Conservation (phyloP, 225 moss, liverwort and hornwort species). For the Polytrichum commune region DNA sequence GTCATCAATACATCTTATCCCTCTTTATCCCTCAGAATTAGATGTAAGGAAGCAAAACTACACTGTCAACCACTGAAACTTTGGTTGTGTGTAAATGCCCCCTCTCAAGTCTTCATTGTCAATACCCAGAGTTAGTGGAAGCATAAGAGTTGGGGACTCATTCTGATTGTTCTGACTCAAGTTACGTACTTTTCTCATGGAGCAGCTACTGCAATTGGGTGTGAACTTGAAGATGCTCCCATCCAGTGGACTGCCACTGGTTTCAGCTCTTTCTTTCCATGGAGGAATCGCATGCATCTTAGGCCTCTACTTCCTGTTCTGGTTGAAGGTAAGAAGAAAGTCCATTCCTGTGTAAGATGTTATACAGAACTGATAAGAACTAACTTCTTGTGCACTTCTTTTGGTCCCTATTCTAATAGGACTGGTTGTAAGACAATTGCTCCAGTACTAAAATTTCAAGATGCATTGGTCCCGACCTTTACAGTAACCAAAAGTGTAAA, state of each 20-base stretch:
- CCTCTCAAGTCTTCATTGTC: not conserved
- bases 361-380: too few relatives aligned
- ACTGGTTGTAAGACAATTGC: too few relatives aligned
- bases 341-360: not conserved
- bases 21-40: too few relatives aligned
- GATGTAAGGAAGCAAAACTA: too few relatives aligned
- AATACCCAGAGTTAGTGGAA: not conserved
- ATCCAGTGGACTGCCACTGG: slow-evolving; percentile 61
- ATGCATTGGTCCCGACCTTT: too few relatives aligned
- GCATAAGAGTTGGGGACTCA: not conserved
- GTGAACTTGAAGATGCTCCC: slow-evolving; percentile 70
- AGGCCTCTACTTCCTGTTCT: slow-evolving; percentile 73
- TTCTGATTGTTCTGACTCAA: not conserved
- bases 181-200: not conserved
- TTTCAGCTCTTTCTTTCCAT: slow-evolving; percentile 69
- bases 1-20: too few relatives aligned
- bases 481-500: too few relatives aligned
- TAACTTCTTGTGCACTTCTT: too few relatives aligned
- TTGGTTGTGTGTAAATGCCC: too few relatives aligned
- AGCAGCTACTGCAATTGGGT: slow-evolving; percentile 55
- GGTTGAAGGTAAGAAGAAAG: slow-evolving; percentile 57
- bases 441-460: too few relatives aligned
- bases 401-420: too few relatives aligned
- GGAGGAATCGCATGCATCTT: slow-evolving; percentile 77
- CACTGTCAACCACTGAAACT: too few relatives aligned